Percentiles rank a stretch among this genome's conserved stretches.
Evolutionary conservation across 257 asterid genomes (phyloP).

Genomic region (Solanum okadae): DNA sequence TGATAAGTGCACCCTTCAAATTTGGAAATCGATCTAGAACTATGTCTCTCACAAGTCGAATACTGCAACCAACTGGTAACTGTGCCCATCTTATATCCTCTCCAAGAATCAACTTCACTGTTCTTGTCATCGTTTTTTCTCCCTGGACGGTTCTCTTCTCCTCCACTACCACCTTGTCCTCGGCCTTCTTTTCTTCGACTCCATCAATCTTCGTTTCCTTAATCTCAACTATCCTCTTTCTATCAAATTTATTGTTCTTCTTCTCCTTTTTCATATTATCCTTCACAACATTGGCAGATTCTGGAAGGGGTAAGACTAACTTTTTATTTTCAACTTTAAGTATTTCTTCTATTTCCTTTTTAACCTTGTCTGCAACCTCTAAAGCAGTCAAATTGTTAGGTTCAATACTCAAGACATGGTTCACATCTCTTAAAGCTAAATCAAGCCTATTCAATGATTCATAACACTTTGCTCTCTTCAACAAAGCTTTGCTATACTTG

Average conservation of each 20-base stretch:
- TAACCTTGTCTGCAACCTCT: conserved; percentile 57
- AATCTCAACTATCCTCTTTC: conserved; percentile 25
- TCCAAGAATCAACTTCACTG: conserved; percentile 68
- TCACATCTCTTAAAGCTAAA: conserved; percentile 72
- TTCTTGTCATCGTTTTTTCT: conserved; percentile 41
- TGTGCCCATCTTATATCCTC: conserved; percentile 91
- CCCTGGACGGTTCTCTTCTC: conserved; percentile 56
- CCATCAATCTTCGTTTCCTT: conserved; percentile 12
- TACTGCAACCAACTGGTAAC: conserved; percentile 55
- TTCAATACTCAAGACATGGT: conserved; percentile 60
- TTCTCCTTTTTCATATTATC: conserved; percentile 55
- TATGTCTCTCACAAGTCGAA: conserved; percentile 55
- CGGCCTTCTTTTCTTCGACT: conserved; percentile 38
- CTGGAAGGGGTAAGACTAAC: conserved; percentile 28
- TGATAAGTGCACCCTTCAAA: conserved; percentile 71
- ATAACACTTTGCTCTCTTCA: conserved; percentile 75
- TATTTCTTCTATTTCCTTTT: conserved; percentile 36
- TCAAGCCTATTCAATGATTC: conserved; percentile 73
- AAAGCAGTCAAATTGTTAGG: conserved; percentile 70
- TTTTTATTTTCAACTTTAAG: conserved; percentile 41
- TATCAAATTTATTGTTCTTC: conserved; percentile 45
- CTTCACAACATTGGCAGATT: conserved; percentile 24
- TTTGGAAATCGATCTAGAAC: conserved; percentile 60
- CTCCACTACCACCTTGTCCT: conserved; percentile 64
- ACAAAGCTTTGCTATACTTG: conserved; percentile 70